Conservation (phyloP, 768 basidiomycete genomes). For the Hysterangium stoloniferum region DNA sequence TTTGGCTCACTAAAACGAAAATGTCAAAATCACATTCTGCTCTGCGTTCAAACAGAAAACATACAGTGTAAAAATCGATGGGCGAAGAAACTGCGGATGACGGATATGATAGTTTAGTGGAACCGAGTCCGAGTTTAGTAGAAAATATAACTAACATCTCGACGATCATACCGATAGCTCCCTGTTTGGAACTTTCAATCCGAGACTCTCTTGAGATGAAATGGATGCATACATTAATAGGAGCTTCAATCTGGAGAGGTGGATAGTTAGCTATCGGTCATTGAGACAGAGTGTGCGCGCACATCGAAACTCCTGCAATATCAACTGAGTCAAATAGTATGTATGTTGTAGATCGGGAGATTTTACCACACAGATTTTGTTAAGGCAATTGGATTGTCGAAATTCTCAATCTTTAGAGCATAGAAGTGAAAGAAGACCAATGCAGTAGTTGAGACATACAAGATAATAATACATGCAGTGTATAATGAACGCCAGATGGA, state of each 20-base stretch:
- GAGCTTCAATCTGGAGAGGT: background rate
- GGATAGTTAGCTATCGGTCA: too few relatives aligned
- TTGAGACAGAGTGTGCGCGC: background rate
- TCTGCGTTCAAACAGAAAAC: constrained; percentile 11
- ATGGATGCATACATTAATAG: background rate
- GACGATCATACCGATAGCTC: constrained; percentile 42
- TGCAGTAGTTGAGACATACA: background rate
- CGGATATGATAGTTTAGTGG: background rate
- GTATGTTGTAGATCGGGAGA: background rate
- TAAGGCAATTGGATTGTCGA: background rate
- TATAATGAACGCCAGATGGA: constrained; percentile 6
- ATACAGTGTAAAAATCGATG: constrained; percentile 40
- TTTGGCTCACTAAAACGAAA: constrained; percentile 34
- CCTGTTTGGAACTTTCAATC: constrained; percentile 22
- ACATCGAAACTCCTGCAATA: constrained; percentile 6
- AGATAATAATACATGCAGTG: constrained; percentile 8
- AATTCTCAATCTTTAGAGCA: constrained; percentile 1
- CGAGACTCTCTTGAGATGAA: background rate
- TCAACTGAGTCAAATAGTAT: background rate
- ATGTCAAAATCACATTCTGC: too few relatives aligned
- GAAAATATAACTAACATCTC: constrained; percentile 32
- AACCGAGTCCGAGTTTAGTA: background rate
- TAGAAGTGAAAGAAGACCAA: too few relatives aligned
- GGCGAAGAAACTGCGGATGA: constrained; percentile 39
- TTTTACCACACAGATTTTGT: constrained; percentile 1